These are phyloP conservation scores for Pseudogymnoascus destructans DNA, from an alignment of 2,329 filamentous ascomycete species.

Conservation along the genomic window DNA sequence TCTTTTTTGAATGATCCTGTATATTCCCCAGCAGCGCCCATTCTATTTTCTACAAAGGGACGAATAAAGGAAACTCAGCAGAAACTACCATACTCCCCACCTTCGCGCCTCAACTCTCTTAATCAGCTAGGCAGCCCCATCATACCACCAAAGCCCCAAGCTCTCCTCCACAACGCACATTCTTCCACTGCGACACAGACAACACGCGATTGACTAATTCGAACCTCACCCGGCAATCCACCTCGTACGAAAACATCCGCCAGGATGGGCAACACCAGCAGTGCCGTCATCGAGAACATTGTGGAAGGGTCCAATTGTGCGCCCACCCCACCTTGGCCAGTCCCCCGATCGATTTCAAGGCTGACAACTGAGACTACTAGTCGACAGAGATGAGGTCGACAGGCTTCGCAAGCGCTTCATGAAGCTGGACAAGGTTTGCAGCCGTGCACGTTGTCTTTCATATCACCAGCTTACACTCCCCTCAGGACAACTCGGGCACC, in stretches of 20 bases:
- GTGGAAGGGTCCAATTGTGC: constrained; percentile 94
- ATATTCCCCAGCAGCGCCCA: background rate
- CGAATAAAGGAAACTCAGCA: background rate
- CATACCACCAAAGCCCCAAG: background rate
- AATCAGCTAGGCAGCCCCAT: constrained; percentile 1
- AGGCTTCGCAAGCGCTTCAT: constrained; percentile 93
- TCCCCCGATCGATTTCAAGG: background rate
- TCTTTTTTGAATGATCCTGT: background rate
- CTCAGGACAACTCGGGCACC: constrained; percentile 88
- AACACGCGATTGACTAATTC: background rate
- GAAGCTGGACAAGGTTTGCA: constrained; percentile 92
- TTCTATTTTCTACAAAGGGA: background rate
- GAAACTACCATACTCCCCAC: background rate
- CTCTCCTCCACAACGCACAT: background rate
- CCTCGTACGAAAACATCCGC: constrained; percentile 11
- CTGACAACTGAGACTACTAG: constrained; percentile 33
- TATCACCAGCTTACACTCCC: constrained; percentile 6
- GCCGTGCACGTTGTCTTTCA: background rate
- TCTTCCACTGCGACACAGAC: background rate
- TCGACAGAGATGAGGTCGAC: constrained; percentile 95
- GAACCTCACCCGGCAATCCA: background rate
- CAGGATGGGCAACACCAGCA: constrained; percentile 56
- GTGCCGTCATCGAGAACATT: constrained; percentile 80
- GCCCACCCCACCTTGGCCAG: constrained; percentile 9
- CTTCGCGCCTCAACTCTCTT: background rate